phyloP scores from a whole-genome alignment of 2,329 filamentous ascomycete species.

The Neoscytalidium dimidiatum region DNA sequence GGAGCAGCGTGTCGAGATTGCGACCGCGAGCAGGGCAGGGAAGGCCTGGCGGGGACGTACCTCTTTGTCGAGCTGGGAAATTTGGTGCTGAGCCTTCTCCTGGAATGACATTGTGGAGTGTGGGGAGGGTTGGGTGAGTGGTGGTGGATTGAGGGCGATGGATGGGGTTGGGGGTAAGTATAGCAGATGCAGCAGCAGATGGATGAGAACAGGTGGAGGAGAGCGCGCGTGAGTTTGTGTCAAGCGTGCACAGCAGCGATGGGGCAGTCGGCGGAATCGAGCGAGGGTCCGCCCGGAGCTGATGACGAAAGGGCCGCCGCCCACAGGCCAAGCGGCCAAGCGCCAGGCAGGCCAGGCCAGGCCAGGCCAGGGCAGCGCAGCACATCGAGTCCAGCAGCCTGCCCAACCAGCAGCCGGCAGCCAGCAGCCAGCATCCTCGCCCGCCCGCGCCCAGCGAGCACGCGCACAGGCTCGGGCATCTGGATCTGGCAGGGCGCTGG shows the following conservation, averaged over 20 bases:
- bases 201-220: constrained; percentile 14
- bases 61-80: constrained; percentile 81
- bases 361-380: neutral
- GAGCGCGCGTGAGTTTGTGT: constrained; percentile 15
- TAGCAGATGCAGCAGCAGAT: neutral
- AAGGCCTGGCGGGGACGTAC: constrained; percentile 50
- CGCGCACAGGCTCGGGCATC: neutral
- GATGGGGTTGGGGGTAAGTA: neutral
- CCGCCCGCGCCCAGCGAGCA: too few species aligned
- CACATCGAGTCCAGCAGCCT: neutral
- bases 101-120: constrained; percentile 68
- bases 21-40: constrained; percentile 3
- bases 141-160: constrained; percentile 9
- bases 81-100: constrained; percentile 74
- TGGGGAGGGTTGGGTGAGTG: constrained; percentile 7
- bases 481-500: neutral
- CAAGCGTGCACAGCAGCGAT: neutral
- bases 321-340: too few species aligned
- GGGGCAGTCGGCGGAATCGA: constrained; percentile 7
- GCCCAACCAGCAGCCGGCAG: neutral
- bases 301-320: constrained; percentile 6
- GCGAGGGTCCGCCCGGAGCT: constrained; percentile 10
- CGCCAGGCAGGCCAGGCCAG: neutral
- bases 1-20: constrained; percentile 7
- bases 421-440: neutral